These are phyloP conservation scores for Phytophthora colocasiae DNA, from an alignment of 352 stramenopile genomes.

Conservation along the genomic window DNA sequence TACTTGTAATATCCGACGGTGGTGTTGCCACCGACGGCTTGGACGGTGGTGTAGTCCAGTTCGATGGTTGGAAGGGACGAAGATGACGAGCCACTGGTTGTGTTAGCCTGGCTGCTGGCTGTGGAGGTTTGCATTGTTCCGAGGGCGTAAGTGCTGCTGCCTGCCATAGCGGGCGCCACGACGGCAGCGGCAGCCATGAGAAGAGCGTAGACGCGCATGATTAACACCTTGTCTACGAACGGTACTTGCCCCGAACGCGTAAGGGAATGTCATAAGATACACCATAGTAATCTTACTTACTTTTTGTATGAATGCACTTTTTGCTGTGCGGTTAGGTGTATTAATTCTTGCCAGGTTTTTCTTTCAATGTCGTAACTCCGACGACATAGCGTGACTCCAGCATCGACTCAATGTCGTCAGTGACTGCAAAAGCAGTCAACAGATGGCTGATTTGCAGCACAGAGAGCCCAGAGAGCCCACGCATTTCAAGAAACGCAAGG, in stretches of 20 bases:
- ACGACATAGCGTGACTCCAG: neutral
- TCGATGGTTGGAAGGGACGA: constrained; percentile 24
- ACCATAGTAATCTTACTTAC: neutral
- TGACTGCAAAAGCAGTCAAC: neutral
- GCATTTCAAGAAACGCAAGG: neutral
- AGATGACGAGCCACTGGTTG: constrained; percentile 9
- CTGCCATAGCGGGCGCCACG: constrained; percentile 4
- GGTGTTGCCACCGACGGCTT: constrained; percentile 31
- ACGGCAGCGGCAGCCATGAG: constrained; percentile 12
- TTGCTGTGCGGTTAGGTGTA: neutral
- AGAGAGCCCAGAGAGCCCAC: neutral
- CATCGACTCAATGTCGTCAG: neutral
- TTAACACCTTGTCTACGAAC: too few relatives aligned
- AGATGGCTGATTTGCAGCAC: neutral
- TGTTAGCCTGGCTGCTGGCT: constrained; percentile 5
- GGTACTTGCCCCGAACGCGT: neutral
- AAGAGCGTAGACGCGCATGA: constrained; percentile 25
- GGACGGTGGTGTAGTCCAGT: constrained; percentile 41
- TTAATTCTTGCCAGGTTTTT: neutral
- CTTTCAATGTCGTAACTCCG: neutral
- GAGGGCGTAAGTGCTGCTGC: constrained; percentile 17
- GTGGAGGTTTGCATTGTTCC: neutral
- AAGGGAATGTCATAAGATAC: constrained; percentile 1
- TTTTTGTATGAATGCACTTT: neutral
- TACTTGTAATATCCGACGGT: constrained; percentile 45